Percentiles rank a stretch among this genome's conserved stretches.
Evolutionary conservation across 306 rosid genomes (phyloP).

Genomic region (Quercus gilva): DNA sequence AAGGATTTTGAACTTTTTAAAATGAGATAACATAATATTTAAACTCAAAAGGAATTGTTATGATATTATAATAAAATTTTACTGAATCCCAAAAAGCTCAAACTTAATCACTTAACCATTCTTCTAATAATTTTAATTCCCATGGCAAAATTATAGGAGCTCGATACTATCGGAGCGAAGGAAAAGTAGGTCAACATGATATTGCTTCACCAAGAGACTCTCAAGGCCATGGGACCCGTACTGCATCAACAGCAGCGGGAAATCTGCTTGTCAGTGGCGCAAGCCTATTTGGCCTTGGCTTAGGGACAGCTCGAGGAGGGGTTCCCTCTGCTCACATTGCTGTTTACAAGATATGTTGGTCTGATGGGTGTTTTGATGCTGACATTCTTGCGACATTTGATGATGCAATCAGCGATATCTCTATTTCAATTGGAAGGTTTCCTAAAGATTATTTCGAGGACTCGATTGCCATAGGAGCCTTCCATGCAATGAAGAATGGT

Average conservation of each 20-base stretch:
- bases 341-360: constrained; percentile 51
- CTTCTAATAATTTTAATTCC: too few species aligned
- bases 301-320: constrained; percentile 48
- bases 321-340: constrained; percentile 48
- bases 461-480: too few species aligned
- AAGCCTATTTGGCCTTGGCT: constrained; percentile 36
- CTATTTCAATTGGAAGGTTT: constrained; percentile 26
- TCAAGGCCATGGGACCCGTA: constrained; percentile 51
- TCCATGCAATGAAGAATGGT: too few species aligned
- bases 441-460: too few species aligned
- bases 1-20: too few species aligned
- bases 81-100: too few species aligned
- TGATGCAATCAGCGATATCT: constrained; percentile 49
- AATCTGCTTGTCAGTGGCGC: constrained; percentile 17
- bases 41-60: too few species aligned
- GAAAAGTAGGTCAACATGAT: not conserved
- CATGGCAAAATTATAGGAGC: constrained; percentile 53
- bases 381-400: constrained; percentile 55
- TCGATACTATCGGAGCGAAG: constrained; percentile 14
- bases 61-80: too few species aligned
- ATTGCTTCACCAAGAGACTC: constrained; percentile 36
- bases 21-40: too few species aligned
- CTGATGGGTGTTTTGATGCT: constrained; percentile 19
- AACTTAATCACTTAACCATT: not conserved
- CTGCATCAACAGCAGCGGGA: constrained; percentile 39